phyloP scores from a whole-genome alignment of 2,329 filamentous ascomycete genomes.

The Venturia aucupariae region DNA sequence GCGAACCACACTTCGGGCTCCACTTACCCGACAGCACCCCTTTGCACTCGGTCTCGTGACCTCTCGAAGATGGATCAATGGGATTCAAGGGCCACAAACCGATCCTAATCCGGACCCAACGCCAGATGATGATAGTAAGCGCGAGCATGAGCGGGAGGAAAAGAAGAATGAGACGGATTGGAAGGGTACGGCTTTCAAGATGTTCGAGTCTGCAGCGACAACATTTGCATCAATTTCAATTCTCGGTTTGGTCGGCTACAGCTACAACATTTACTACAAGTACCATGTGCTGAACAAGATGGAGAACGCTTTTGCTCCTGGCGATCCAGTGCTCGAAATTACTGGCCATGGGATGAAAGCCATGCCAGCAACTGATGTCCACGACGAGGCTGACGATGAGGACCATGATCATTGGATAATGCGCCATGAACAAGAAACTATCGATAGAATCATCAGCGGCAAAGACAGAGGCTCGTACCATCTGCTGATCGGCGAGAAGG shows the following conservation, averaged over 20 bases:
- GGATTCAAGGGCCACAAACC: slow-evolving; percentile 21
- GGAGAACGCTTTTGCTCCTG: slow-evolving; percentile 79
- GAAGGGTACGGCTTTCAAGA: slow-evolving; percentile 38
- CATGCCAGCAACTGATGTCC: slow-evolving; percentile 16
- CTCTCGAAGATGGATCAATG: slow-evolving; percentile 4
- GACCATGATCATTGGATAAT: slow-evolving; percentile 65
- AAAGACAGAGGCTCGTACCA: slow-evolving; percentile 73
- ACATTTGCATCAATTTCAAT: slow-evolving; percentile 42
- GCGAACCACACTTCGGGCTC: not conserved
- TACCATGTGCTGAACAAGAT: slow-evolving; percentile 86
- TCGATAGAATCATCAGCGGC: slow-evolving; percentile 78
- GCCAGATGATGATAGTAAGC: slow-evolving; percentile 20
- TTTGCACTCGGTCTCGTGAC: slow-evolving; percentile 3
- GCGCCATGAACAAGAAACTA: slow-evolving; percentile 69
- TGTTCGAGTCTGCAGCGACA: slow-evolving; percentile 43
- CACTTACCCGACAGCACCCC: not conserved
- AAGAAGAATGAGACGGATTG: slow-evolving; percentile 18
- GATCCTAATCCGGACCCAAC: slow-evolving; percentile 28
- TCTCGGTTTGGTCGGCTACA: slow-evolving; percentile 38
- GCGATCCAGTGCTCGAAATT: slow-evolving; percentile 79
- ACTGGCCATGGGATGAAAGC: slow-evolving; percentile 22
- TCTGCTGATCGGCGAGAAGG: slow-evolving; percentile 88
- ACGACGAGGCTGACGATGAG: slow-evolving; percentile 48
- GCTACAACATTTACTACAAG: slow-evolving; percentile 61
- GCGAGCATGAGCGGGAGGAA: not conserved